phyloP scores from a whole-genome alignment of 1,139 yeast species.

The Hanseniaspora uvarum region DNA sequence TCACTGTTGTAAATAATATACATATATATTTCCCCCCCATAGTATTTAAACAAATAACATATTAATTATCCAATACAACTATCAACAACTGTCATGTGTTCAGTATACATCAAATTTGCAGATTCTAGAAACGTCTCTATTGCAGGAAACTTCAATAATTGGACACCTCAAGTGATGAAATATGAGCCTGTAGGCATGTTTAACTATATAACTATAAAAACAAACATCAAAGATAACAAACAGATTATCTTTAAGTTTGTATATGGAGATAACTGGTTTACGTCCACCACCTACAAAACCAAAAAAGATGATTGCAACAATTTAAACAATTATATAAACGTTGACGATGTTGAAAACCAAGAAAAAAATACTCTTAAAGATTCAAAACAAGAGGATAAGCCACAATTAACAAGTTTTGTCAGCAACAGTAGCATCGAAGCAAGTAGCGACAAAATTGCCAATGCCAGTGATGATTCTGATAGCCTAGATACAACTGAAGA shows the following conservation, averaged over 20 bases:
- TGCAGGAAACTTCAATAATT: slow-evolving; percentile 12
- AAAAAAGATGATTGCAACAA: background rate
- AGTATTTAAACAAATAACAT: background rate
- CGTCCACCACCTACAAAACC: background rate
- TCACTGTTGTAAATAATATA: too few species aligned
- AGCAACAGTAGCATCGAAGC: background rate
- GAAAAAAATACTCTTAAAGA: background rate
- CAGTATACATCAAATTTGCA: background rate
- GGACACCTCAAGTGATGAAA: slow-evolving; percentile 10
- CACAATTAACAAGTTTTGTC: background rate
- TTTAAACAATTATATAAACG: background rate
- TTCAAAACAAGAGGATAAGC: background rate
- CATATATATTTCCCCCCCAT: too few species aligned
- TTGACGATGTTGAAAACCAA: background rate
- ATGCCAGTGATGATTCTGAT: background rate
- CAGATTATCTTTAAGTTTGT: slow-evolving; percentile 7
- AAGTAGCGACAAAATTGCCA: background rate
- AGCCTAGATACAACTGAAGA: background rate
- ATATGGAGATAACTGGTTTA: background rate
- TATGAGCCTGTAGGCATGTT: background rate
- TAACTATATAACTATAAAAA: background rate
- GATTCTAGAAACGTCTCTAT: background rate
- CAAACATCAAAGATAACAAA: background rate
- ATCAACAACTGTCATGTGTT: background rate
- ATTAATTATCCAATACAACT: background rate